Percentiles rank a stretch among this genome's conserved stretches.
phyloP scores from a whole-genome alignment of 164 flowering plant genomes.

The Tetrastigma voinierianum region DNA sequence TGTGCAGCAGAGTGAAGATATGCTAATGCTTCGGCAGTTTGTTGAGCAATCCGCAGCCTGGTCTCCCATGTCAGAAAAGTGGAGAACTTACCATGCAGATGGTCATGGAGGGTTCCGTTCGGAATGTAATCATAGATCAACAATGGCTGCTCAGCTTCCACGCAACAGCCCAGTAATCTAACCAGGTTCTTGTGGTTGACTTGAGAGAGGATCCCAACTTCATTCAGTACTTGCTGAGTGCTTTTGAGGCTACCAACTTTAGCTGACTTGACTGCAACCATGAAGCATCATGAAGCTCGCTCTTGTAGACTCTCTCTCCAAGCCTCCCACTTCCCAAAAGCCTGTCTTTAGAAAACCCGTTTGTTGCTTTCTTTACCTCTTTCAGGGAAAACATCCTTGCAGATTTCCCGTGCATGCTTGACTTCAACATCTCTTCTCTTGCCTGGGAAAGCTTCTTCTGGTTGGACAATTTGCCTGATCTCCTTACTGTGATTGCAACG shows the following conservation, averaged over 20 bases:
- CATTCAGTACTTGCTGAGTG: constrained; percentile 65
- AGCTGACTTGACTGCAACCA: constrained; percentile 63
- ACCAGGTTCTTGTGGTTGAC: constrained; percentile 69
- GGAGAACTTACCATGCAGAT: constrained; percentile 35
- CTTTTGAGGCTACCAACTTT: constrained; percentile 60
- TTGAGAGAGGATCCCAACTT: constrained; percentile 69
- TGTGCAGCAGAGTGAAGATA: constrained; percentile 63
- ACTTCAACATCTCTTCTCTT: constrained; percentile 50
- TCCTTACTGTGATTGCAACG: constrained; percentile 16
- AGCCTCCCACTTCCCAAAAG: constrained; percentile 62
- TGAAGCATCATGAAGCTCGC: constrained; percentile 53
- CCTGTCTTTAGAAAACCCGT: constrained; percentile 37
- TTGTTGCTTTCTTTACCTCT: constrained; percentile 59
- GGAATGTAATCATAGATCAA: constrained; percentile 66
- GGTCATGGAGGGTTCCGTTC: constrained; percentile 65
- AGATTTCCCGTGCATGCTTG: constrained; percentile 38
- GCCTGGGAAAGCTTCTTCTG: constrained; percentile 31
- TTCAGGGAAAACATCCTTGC: constrained; percentile 39
- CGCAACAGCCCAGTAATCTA: constrained; percentile 57
- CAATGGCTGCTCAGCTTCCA: constrained; percentile 62
- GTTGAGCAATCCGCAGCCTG: constrained; percentile 49
- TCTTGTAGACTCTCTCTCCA: constrained; percentile 72
- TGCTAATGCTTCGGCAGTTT: constrained; percentile 66
- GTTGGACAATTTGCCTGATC: constrained; percentile 17
- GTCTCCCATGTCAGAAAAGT: constrained; percentile 43